Evolutionary conservation across 1,284 basidiomycete species (phyloP).

Genomic region (Laetiporus sulphureus): DNA sequence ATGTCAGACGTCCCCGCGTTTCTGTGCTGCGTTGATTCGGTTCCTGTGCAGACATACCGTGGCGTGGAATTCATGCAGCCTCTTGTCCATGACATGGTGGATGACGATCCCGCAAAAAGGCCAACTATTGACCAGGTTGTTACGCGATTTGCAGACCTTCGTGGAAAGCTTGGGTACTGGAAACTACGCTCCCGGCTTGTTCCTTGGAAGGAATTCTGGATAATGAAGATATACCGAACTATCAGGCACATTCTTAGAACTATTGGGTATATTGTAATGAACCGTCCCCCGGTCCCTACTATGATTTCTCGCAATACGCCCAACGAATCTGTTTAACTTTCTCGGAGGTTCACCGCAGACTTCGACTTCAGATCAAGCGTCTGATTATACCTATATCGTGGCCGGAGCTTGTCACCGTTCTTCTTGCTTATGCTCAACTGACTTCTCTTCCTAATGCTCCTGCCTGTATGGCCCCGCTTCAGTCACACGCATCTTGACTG

Average conservation of each 20-base stretch:
- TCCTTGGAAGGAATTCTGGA: not conserved
- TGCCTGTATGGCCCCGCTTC: too few species aligned
- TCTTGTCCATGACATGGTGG: conserved; percentile 11
- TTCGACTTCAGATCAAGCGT: too few species aligned
- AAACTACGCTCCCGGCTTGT: conserved; percentile 6
- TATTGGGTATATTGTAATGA: not conserved
- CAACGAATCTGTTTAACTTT: too few species aligned
- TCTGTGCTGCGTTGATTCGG: not conserved
- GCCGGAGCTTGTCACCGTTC: too few species aligned
- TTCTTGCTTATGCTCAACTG: too few species aligned
- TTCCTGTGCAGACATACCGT: not conserved
- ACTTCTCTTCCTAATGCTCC: too few species aligned
- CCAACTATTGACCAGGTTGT: conserved; percentile 13
- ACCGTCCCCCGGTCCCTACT: not conserved
- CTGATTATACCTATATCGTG: too few species aligned
- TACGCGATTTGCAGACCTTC: conserved; percentile 4
- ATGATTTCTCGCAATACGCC: too few species aligned
- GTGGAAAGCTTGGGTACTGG: not conserved
- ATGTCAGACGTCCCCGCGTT: not conserved
- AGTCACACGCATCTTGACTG: too few species aligned
- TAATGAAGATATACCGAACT: not conserved
- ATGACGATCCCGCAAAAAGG: conserved; percentile 9
- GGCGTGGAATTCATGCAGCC: conserved; percentile 14
- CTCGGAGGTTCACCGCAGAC: too few species aligned
- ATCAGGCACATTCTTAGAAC: conserved; percentile 1